A percentile compares a stretch with the other conserved stretches of the same genome.
Evolutionary conservation across 257 asterid species (phyloP).

Genomic region (Solanum piurae): DNA sequence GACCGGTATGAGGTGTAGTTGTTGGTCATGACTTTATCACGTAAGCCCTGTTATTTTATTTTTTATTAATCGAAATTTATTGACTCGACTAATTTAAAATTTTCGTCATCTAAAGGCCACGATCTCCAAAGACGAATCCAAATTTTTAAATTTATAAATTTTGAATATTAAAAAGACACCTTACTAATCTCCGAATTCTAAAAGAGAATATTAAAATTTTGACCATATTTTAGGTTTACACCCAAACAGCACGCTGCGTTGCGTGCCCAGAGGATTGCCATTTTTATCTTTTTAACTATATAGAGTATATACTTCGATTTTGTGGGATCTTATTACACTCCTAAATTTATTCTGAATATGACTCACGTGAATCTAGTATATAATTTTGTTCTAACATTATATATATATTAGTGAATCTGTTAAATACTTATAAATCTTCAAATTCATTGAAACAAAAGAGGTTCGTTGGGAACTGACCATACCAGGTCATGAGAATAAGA

Average conservation of each 20-base stretch:
- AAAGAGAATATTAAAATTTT: not conserved
- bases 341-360: not conserved
- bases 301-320: not conserved
- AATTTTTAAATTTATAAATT: no score
- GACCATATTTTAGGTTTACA: not conserved
- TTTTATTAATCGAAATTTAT: not conserved
- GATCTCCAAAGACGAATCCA: not conserved
- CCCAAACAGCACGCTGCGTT: not conserved
- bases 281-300: no score
- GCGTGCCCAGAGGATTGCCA: conserved; percentile 23
- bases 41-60: not conserved
- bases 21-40: not conserved
- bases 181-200: not conserved
- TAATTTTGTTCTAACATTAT: no score
- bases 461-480: no score
- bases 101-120: not conserved
- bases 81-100: not conserved
- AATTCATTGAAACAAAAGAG: not conserved
- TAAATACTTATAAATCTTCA: not conserved
- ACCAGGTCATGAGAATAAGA: no score
- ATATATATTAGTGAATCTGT: no score
- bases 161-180: no score
- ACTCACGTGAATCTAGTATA: no score
- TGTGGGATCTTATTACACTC: not conserved
- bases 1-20: not conserved